Base-by-base conservation (phyloP, 495 filamentous ascomycete genomes). In the Hypomontagnella monticulosa region DNA sequence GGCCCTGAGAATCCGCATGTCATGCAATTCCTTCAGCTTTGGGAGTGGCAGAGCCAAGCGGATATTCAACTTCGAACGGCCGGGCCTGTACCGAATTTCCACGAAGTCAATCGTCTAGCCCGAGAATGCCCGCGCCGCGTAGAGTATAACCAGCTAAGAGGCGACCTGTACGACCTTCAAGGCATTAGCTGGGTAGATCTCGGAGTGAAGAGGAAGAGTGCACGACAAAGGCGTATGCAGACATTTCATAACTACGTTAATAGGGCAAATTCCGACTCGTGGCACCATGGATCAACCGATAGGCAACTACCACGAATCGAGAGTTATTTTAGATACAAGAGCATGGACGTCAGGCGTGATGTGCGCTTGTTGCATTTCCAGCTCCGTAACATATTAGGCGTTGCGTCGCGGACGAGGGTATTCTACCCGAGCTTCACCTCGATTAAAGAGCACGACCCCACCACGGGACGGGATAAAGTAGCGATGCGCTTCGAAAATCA, bases 341-440 rank as follows among this genome's bases (percentile, higher is more conserved):
- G 85, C 23, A 92, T 93, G 86, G 84, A 90, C 57, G 86, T 90
- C 3, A 75, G 79, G 34, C 83, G 84, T 23, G 83, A 86, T 40
- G 84, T 91, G 15, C 83, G 83, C 23, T 77, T 94, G 19, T 80
- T 89, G 34, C 94, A 97, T 75, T 97, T 96, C 67, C 94, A 98
- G 69, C 84, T 97, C 12, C 91, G 94, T 46, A 94, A 97, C 72
- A 76, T 95, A 1, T 81, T 98, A 58, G 88, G 88, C 2, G 84
- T 87, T 47, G 84, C 87, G 14, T 90, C 89, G 8, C 88, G 88
- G 40, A 89, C 90, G 46, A 87, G 91, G 46, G 78, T 91, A 37
- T 93, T 90, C 74, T 97, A 96, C 73, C 87, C 92, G 20, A 81
- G 82, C 20, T 79, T 81, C 57, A 84, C 81, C 14, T 82, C 82